Evolutionary conservation across 1,284 basidiomycete species (phyloP).

Genomic region (Ganoderma boninense): DNA sequence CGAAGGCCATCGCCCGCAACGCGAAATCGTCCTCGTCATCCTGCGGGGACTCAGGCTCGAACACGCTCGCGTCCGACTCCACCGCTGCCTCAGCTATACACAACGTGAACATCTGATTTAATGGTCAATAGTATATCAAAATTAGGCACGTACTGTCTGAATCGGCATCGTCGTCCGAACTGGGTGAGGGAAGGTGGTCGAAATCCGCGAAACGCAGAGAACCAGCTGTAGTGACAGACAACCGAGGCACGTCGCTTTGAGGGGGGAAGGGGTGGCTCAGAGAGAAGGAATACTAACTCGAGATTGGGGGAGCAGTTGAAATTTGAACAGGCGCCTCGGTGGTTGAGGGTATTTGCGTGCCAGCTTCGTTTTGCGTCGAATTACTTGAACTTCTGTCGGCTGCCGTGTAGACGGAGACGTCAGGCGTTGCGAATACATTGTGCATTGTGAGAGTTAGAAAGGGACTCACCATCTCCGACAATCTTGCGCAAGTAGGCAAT

Average conservation of each 20-base stretch:
- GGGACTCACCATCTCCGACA: neutral
- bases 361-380: neutral
- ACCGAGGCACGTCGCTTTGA: neutral
- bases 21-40: conserved; percentile 11
- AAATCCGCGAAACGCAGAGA: neutral
- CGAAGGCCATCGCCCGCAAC: conserved; percentile 16
- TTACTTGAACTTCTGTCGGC: neutral
- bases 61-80: neutral
- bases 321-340: neutral
- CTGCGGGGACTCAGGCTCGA: neutral
- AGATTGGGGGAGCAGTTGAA: neutral
- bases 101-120: neutral
- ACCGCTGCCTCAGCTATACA: neutral
- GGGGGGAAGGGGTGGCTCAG: too few relatives aligned
- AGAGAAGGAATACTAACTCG: neutral
- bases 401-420: neutral
- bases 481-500: neutral
- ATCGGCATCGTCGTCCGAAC: neutral
- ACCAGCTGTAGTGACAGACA: neutral
- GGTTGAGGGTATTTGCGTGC: neutral
- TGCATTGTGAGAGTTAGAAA: too few relatives aligned
- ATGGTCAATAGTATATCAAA: too few relatives aligned
- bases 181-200: neutral
- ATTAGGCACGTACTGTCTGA: neutral
- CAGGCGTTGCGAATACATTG: neutral